Base-by-base conservation (phyloP, 257 asterid genomes). In the Mentha longifolia region DNA sequence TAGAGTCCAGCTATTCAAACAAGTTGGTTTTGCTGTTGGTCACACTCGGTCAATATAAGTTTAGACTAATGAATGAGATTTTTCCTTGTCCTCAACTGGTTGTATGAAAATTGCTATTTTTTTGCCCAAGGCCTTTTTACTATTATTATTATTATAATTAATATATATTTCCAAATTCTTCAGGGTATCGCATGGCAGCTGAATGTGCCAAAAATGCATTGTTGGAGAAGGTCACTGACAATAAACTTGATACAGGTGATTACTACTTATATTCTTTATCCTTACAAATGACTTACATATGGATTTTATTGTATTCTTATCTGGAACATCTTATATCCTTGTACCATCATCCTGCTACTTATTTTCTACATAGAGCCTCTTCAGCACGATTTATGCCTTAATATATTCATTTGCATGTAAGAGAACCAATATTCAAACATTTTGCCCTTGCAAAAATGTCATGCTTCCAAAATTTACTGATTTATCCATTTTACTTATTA, bases 131-230 rank as follows among this genome's bases (percentile, higher is more conserved):
- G 17, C 11, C 10, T 31, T 3, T 68, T 33, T 51, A 12, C 12
- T 42, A 10, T 2, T 15, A 45, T 16, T 2, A 5, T 28, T 42
- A 31, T 68, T n/a, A n/a, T 33, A 25, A 7, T 31, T 69, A 10
- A 45, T 70, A 28, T 28, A 13, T 35, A 12, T 52, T 47, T 46
- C 52, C 9, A 51, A 16, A 41, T 76, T 47, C 17, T 43, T 65
- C 81, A 93, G 98, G 98, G 41, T 93, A 82, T 65, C 98, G 97
- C 17, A 84, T 88, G 97, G 98, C 97, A 14, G 82, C 92, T 68
- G 98, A 93, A 74, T 89, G 94, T 82, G 96, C 97, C 10, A 85
- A 92, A 72, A 79, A 78, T 70, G 95, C 96, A 37, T 82, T 93
- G 79, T 76, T 89, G 80, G 94, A 89, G 85, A 93, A 82, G 81